Base-by-base conservation (phyloP, 257 asterid species). In the Leptodermis oblonga region DNA sequence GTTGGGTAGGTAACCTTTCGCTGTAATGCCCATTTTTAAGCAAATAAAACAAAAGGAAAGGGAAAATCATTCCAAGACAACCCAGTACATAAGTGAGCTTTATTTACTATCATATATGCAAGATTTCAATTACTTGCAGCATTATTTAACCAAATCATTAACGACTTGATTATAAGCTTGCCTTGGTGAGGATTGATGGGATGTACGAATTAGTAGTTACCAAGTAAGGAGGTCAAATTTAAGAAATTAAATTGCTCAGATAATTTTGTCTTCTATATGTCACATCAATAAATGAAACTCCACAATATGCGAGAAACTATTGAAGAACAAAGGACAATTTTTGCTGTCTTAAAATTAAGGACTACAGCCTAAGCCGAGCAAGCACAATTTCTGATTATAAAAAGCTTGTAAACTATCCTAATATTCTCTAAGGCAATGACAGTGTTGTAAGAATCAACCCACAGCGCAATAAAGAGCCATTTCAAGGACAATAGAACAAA, bases 121-220 rank as follows among this genome's bases (percentile, higher is more conserved):
- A n/a, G n/a, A n/a, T n/a, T n/a, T n/a, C n/a, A n/a, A n/a, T n/a
- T n/a, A n/a, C n/a, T n/a, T n/a, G n/a, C n/a, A n/a, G n/a, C n/a
- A n/a, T n/a, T n/a, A n/a, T n/a, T n/a, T n/a, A n/a, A n/a, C 98
- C 76, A 89, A 86, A 83, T 92, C 98, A 76, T 92, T 88, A 73
- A 92, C 90, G 42, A 95, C 98, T 82, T 92, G 97, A 85, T 92
- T 92, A 78, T 89, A 92, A 2, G 98, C 98, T 83, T 92, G 98
- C 98, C 90, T 92, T 6, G 96, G 98, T 8, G 98, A 92, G 68
- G 98, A 92, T 73, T 92, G 97, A 82, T 96, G 88, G 33, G 95
- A 77, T 4, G 97, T 92, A 69, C 90, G 97, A 81, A 92, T 86
- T 97, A 89, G 87, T 81, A 76, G 59, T 71, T 20, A 55, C 67